A percentile compares a stretch with the other conserved stretches of the same genome.
Evolutionary conservation across 2,329 filamentous ascomycete genomes (phyloP).

Genomic region (Curvularia verruculosa): DNA sequence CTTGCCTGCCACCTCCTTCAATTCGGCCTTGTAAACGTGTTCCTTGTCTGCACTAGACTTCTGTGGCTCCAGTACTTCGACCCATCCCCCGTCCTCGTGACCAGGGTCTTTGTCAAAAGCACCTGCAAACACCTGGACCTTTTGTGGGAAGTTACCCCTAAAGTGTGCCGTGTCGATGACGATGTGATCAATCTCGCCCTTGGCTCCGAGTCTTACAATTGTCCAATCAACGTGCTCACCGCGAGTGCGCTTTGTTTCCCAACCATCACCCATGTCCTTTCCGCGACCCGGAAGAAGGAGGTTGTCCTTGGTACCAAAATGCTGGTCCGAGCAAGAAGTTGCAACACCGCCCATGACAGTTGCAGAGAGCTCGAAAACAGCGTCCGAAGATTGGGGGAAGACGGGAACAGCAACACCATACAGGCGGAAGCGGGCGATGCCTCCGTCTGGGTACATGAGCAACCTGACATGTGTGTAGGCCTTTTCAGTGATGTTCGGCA

Average conservation of each 20-base stretch:
- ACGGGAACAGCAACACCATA: constrained; percentile 79
- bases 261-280: constrained; percentile 86
- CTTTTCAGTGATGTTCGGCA: constrained; percentile 63
- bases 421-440: constrained; percentile 79
- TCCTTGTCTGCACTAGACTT: constrained; percentile 75
- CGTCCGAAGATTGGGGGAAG: constrained; percentile 69
- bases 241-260: constrained; percentile 80
- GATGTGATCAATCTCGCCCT: constrained; percentile 68
- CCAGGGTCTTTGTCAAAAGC: constrained; percentile 63
- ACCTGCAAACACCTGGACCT: constrained; percentile 69
- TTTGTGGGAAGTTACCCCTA: constrained; percentile 81
- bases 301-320: constrained; percentile 83
- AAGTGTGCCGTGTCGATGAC: constrained; percentile 84
- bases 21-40: constrained; percentile 63
- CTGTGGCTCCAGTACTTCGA: constrained; percentile 68
- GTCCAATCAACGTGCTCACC: constrained; percentile 80
- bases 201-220: constrained; percentile 74
- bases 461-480: constrained; percentile 80
- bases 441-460: constrained; percentile 86
- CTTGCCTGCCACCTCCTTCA: constrained; percentile 60
- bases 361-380: constrained; percentile 76
- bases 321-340: constrained; percentile 78
- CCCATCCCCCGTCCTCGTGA: constrained; percentile 67
- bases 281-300: constrained; percentile 78
- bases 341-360: constrained; percentile 80